phyloP scores from a whole-genome alignment of 202 grass and related monocot genomes.

The Carex sylvatica region DNA sequence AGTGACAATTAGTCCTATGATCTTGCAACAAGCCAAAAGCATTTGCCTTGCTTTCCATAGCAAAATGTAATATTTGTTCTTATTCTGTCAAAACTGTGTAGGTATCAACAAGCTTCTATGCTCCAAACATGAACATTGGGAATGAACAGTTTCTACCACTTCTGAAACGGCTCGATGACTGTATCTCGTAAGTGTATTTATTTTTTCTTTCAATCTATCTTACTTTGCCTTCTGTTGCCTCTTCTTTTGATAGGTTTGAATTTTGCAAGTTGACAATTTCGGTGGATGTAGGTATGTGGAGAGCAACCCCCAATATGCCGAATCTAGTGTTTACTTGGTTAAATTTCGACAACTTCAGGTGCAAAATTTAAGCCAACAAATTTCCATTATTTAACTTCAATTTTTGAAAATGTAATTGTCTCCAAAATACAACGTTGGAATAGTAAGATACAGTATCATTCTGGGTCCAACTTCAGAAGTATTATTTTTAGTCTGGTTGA shows the following conservation, averaged over 20 bases:
- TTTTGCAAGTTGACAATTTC: neutral
- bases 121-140: constrained; percentile 80
- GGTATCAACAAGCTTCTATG: constrained; percentile 90
- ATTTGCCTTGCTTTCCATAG: neutral
- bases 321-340: constrained; percentile 98
- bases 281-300: constrained; percentile 76
- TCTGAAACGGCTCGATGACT: constrained; percentile 91
- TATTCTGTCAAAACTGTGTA: constrained; percentile 33
- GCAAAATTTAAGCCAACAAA: constrained; percentile 2
- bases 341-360: constrained; percentile 98
- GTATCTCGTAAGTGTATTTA: constrained; percentile 73
- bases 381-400: neutral
- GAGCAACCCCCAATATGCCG: constrained; percentile 90
- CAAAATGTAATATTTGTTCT: constrained; percentile 21
- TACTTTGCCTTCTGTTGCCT: constrained; percentile 16
- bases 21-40: neutral
- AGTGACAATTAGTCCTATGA: neutral
- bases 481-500: neutral
- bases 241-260: constrained; percentile 19
- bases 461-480: neutral
- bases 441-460: neutral
- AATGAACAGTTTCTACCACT: constrained; percentile 82
- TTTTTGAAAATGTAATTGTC: neutral
- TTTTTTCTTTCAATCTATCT: constrained; percentile 22
- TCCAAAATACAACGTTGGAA: neutral